A percentile compares a stretch with the other conserved stretches of the same genome.
phyloP scores from a whole-genome alignment of 108 stramenopile species.

The Heterococcus sp. region DNA sequence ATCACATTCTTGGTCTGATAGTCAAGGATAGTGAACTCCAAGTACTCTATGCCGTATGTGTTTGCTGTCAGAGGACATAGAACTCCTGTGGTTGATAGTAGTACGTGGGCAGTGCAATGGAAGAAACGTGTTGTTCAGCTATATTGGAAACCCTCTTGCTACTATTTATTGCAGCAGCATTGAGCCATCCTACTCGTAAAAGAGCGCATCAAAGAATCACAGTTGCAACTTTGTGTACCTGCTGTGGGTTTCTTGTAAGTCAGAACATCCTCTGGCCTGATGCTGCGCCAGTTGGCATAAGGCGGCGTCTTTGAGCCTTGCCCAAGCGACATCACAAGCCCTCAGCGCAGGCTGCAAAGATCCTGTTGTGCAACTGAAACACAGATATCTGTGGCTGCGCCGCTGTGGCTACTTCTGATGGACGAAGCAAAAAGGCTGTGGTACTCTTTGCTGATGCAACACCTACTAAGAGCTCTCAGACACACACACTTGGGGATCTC shows the following conservation, averaged over 20 bases:
- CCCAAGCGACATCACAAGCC: too few relatives aligned
- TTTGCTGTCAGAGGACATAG: slow-evolving; percentile 67
- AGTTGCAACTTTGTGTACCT: neutral
- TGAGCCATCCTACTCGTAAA: neutral
- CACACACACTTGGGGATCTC: too few relatives aligned
- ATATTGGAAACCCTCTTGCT: neutral
- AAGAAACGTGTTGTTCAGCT: neutral
- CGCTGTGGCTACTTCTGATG: too few relatives aligned
- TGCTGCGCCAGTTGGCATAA: neutral
- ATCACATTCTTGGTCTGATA: slow-evolving; percentile 64
- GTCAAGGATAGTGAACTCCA: slow-evolving; percentile 64
- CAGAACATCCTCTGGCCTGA: neutral
- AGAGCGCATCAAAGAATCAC: neutral
- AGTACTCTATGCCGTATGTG: slow-evolving; percentile 67
- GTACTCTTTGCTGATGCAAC: too few relatives aligned
- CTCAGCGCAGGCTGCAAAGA: too few relatives aligned
- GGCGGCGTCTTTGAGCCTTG: slow-evolving; percentile 12
- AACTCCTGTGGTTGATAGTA: slow-evolving; percentile 46
- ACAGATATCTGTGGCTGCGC: too few relatives aligned
- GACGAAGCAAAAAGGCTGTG: too few relatives aligned
- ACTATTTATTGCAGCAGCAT: neutral
- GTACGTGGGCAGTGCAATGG: neutral
- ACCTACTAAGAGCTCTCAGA: too few relatives aligned
- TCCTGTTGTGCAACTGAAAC: neutral
- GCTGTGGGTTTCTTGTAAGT: neutral